Evolutionary conservation across 768 basidiomycete species (phyloP).

Genomic region (Phylloporus arenicola): DNA sequence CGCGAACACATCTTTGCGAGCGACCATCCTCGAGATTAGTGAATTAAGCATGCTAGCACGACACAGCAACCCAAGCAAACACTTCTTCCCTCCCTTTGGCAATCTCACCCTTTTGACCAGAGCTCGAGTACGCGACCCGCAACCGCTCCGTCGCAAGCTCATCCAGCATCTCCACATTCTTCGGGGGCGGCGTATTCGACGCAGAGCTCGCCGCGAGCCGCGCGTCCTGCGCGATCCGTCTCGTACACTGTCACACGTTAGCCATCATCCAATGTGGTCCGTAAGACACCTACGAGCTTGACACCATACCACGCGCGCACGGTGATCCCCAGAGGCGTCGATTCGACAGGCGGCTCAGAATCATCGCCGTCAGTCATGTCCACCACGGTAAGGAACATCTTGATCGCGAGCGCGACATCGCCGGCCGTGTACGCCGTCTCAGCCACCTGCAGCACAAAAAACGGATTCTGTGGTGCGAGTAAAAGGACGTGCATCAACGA

Average conservation of each 20-base stretch:
- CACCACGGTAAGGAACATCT: constrained; percentile 70
- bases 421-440: constrained; percentile 82
- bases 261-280: background rate
- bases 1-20: background rate
- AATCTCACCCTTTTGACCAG: constrained; percentile 32
- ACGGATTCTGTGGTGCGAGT: constrained; percentile 81
- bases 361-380: constrained; percentile 71
- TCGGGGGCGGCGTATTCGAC: constrained; percentile 53
- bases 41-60: background rate
- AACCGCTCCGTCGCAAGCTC: constrained; percentile 70
- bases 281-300: constrained; percentile 54
- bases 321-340: constrained; percentile 45
- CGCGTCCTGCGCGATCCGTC: constrained; percentile 44
- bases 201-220: constrained; percentile 40
- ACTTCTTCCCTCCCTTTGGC: constrained; percentile 41
- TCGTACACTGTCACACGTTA: constrained; percentile 46
- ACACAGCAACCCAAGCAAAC: constrained; percentile 38
- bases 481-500: constrained; percentile 77
- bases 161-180: constrained; percentile 54
- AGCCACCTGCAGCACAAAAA: constrained; percentile 76
- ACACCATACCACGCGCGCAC: constrained; percentile 81
- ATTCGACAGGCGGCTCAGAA: constrained; percentile 46
- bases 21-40: constrained; percentile 1
- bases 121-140: constrained; percentile 53
- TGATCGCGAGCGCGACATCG: constrained; percentile 70